Evolutionary conservation across 768 basidiomycete species (phyloP), one percentile per base, ranked within the genome.

Genomic region (Mycena amicta): DNA sequence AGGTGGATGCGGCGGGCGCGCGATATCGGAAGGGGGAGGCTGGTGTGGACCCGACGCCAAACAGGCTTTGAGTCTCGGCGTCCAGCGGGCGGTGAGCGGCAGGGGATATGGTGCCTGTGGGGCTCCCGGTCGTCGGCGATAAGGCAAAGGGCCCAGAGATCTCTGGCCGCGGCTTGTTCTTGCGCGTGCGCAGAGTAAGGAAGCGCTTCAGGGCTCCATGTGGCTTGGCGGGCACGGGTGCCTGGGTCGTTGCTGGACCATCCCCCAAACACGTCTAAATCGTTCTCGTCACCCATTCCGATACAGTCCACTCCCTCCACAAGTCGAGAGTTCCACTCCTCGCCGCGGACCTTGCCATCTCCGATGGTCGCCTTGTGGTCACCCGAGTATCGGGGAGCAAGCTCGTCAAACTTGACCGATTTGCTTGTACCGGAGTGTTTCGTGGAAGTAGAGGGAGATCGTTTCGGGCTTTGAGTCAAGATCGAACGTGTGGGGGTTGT

Each of bases 361-460:
- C 63, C 66, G 23, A 67, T 47, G 33, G 71, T 68, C 68, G 72
- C 71, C 57, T 72, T 70, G 20, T 68, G 72, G 43, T 66, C 61
- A 41, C 65, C 71, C 23, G 72, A 64, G 55, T 86, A 85, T 66
- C 87, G 43, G 8, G 43, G 22, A 23, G 20, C 20, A n/a, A 45
- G 22, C 13, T 13, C 43, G 27, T 85, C 84, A 60, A 90, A 90
- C 63, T 87, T 90, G 50, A 90, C 89, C 30, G 85, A 87, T 53
- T 84, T 84, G 62, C 69, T 74, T 45, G 43, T 15, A n/a, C n/a
- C n/a, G 26, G 75, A 77, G 50, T 67, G 67, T 56, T 72, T 75
- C 15, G 75, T 80, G 5, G 82, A 83, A 50, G 82, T 70, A 39
- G 79, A 85, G 23, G 79, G 79, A 56, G 69, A 76, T 61, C 62